Evolutionary conservation across 176 grass and related monocot species (phyloP), one percentile per base, ranked within the genome.

Genomic region (Poa pratensis): DNA sequence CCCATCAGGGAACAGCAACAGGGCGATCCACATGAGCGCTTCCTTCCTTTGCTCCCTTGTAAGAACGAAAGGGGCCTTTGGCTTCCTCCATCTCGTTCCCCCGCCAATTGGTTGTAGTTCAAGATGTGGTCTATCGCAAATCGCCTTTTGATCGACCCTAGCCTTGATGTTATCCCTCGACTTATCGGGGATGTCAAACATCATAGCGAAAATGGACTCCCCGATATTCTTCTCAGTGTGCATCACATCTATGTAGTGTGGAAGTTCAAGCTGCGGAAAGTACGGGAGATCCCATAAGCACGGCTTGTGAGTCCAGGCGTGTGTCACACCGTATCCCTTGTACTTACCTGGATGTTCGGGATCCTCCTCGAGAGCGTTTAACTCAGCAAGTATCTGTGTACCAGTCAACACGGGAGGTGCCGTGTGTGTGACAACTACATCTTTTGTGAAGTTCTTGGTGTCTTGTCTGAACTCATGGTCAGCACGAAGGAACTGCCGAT

Each of bases 1-100:
- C 18, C 74, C 51, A 77, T 77, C 51, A 14, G 50, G 28, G 3
- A 76, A 55, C 27, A 35, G 54, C 27, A 76, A 76, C 0, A 4
- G 54, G 5, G 55, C 4, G 50, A 76, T 13, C 73, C 28, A 76
- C 18, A 20, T 0, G 18, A 76, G 26, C 34, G 49, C 27, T 75
- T 75, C 49, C 73, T 43, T 75, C 48, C 48, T 76, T 76, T 76
- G 27, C 6, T 46, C n/a, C 69, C 45, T 73, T 15, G 42, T 73
- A 22, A 73, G 22, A 46, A 17, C n/a, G 43, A 42, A 73, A 50
- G 3, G 5, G 12, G 70, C 45, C 43, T 49, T 50, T 6, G 12
- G 70, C 66, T 20, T 69, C 18, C 55, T 58, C 55, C 55, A 58
- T 10, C 10, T 58, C 55, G 22, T 58, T 10, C 55, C 55, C n/a